These are phyloP conservation scores for Mariannaea sp. DNA, from an alignment of 2,329 filamentous ascomycete species.

Conservation along the genomic window DNA sequence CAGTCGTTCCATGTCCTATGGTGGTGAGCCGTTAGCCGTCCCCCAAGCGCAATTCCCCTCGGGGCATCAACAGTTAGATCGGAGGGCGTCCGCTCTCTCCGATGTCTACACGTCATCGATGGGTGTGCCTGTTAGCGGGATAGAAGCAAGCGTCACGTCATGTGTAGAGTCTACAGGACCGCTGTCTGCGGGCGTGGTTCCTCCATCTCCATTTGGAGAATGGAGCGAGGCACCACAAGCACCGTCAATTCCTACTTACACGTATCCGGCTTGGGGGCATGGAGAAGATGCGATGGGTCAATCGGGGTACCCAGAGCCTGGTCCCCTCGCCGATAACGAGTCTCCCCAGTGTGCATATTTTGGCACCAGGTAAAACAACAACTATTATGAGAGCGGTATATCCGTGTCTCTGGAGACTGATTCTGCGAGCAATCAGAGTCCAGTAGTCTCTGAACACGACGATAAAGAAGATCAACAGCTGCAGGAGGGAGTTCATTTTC, in stretches of 20 bases:
- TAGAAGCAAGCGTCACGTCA: constrained; percentile 44
- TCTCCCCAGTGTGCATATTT: constrained; percentile 22
- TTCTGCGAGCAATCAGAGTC: not conserved
- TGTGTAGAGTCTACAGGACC: constrained; percentile 38
- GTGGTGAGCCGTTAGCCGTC: constrained; percentile 47
- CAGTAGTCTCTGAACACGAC: not conserved
- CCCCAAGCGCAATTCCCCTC: constrained; percentile 48
- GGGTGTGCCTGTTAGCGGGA: constrained; percentile 43
- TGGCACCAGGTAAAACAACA: constrained; percentile 15
- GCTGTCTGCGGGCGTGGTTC: constrained; percentile 46
- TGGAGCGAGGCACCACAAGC: constrained; percentile 52
- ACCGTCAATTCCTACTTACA: constrained; percentile 37
- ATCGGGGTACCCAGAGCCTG: constrained; percentile 14
- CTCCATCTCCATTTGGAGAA: constrained; percentile 45
- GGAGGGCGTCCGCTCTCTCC: constrained; percentile 48
- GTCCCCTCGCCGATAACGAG: constrained; percentile 16
- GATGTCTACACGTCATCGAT: constrained; percentile 52
- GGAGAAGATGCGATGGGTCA: constrained; percentile 18
- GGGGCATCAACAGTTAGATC: constrained; percentile 50
- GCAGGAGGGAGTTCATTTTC: not conserved
- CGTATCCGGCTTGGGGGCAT: constrained; percentile 49
- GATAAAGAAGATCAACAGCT: not conserved
- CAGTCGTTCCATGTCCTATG: constrained; percentile 54
- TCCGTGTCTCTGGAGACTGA: not conserved
- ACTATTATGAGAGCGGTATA: not conserved